phyloP scores from a whole-genome alignment of 1,284 basidiomycete genomes.

The Ustilago crameri region DNA sequence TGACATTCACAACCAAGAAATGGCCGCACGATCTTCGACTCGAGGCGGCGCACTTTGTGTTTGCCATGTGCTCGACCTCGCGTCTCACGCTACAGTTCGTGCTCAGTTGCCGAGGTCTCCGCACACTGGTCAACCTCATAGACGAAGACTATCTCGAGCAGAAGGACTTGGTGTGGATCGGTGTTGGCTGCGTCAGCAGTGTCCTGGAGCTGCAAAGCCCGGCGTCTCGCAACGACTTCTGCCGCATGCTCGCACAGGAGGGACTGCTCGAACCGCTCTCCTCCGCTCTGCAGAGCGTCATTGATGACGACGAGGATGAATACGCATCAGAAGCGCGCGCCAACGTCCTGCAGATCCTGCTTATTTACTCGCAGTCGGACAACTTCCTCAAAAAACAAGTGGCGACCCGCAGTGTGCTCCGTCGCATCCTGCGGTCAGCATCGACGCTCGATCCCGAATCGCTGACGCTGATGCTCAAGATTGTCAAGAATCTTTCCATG shows the following conservation, averaged over 20 bases:
- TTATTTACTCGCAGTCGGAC: constrained; percentile 94
- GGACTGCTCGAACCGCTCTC: constrained; percentile 92
- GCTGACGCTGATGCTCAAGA: constrained; percentile 88
- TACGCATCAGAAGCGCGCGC: constrained; percentile 77
- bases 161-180: constrained; percentile 87
- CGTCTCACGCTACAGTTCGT: constrained; percentile 76
- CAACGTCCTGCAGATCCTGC: constrained; percentile 87
- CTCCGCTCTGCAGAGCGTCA: constrained; percentile 85
- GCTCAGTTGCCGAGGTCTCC: constrained; percentile 85
- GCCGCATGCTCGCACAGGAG: constrained; percentile 95
- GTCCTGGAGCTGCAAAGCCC: constrained; percentile 93
- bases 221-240: constrained; percentile 97
- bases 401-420: constrained; percentile 85
- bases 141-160: constrained; percentile 94
- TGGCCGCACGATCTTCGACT: constrained; percentile 90
- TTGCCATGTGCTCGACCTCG: constrained; percentile 88
- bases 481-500: constrained; percentile 95
- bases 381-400: constrained; percentile 89
- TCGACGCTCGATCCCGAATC: constrained; percentile 76
- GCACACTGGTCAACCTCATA: constrained; percentile 91
- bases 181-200: constrained; percentile 90
- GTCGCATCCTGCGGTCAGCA: constrained; percentile 74
- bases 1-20: constrained; percentile 89
- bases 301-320: constrained; percentile 77
- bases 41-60: constrained; percentile 95